phyloP scores from a whole-genome alignment of 139 green algal species.

The Chlamydomonas asymmetrica region DNA sequence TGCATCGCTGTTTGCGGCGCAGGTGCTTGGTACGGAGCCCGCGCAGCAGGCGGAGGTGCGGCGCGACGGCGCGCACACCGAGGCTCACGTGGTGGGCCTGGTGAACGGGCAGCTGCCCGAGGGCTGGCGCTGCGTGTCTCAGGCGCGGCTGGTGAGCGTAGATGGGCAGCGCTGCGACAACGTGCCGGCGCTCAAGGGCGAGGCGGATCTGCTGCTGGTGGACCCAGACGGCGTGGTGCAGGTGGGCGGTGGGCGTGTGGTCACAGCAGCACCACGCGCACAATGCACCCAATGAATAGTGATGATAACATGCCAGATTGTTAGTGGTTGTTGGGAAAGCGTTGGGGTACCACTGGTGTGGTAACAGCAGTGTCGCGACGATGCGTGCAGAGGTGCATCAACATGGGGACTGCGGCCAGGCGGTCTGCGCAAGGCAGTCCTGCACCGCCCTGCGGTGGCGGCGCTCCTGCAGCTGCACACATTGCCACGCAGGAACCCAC shows the following conservation, averaged over 20 bases:
- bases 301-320: too few relatives aligned
- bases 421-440: too few relatives aligned
- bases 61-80: conserved; percentile 6
- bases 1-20: conserved; percentile 1
- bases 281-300: too few relatives aligned
- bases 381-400: too few relatives aligned
- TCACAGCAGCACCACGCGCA: too few relatives aligned
- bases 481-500: too few relatives aligned
- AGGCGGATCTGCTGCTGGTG: conserved; percentile 33
- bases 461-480: too few relatives aligned
- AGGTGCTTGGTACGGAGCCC: conserved; percentile 8
- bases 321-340: too few relatives aligned
- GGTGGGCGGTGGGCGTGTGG: neutral
- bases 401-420: too few relatives aligned
- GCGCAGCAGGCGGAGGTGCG: conserved; percentile 3
- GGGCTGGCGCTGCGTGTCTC: conserved; percentile 22
- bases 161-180: conserved; percentile 20
- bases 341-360: too few relatives aligned
- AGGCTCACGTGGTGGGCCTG: conserved; percentile 11
- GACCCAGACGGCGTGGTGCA: conserved; percentile 33
- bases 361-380: too few relatives aligned
- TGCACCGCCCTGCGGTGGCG: too few relatives aligned
- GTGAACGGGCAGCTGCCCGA: conserved; percentile 13
- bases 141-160: conserved; percentile 7
- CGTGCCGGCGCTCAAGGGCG: conserved; percentile 27